phyloP scores from a whole-genome alignment of 116 monocot species.

The Iris pallida region DNA sequence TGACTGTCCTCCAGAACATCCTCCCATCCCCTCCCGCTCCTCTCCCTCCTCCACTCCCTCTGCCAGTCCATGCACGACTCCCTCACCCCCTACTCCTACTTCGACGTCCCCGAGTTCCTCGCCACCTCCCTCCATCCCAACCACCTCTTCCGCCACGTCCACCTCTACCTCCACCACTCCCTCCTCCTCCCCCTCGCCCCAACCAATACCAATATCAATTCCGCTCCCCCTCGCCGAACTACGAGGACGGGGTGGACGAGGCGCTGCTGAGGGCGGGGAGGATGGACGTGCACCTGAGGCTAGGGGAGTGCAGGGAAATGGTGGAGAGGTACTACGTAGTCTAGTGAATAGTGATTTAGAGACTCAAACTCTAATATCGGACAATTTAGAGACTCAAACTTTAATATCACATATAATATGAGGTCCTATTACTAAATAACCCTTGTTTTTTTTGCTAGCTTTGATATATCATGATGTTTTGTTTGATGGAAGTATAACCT shows the following conservation, averaged over 20 bases:
- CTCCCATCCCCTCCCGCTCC: slow-evolving; percentile 80
- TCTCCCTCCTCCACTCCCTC: slow-evolving; percentile 67
- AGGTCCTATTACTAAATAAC: too few relatives aligned
- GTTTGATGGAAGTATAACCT: too few relatives aligned
- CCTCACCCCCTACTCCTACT: slow-evolving; percentile 52
- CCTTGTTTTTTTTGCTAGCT: too few relatives aligned
- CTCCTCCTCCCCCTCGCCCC: slow-evolving; percentile 18
- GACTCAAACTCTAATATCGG: too few relatives aligned
- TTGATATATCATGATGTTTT: too few relatives aligned
- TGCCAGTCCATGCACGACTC: slow-evolving; percentile 71
- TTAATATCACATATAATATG: too few relatives aligned
- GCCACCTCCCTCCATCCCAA: slow-evolving; percentile 32
- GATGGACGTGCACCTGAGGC: slow-evolving; percentile 48
- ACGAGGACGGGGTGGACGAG: slow-evolving; percentile 28
- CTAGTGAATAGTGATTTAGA: too few relatives aligned
- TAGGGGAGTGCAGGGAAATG: slow-evolving; percentile 33
- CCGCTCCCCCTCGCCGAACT: slow-evolving; percentile 45
- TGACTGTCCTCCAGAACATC: slow-evolving; percentile 84
- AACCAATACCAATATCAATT: slow-evolving; percentile 27
- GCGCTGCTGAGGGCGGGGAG: slow-evolving; percentile 47
- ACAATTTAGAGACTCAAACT: too few relatives aligned
- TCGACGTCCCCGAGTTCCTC: slow-evolving; percentile 52
- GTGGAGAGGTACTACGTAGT: slow-evolving; percentile 14
- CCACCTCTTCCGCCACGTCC: slow-evolving; percentile 31
- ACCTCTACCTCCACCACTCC: slow-evolving; percentile 46